Evolutionary conservation across 768 basidiomycete genomes (phyloP).

Genomic region (Gyrodon lividus): DNA sequence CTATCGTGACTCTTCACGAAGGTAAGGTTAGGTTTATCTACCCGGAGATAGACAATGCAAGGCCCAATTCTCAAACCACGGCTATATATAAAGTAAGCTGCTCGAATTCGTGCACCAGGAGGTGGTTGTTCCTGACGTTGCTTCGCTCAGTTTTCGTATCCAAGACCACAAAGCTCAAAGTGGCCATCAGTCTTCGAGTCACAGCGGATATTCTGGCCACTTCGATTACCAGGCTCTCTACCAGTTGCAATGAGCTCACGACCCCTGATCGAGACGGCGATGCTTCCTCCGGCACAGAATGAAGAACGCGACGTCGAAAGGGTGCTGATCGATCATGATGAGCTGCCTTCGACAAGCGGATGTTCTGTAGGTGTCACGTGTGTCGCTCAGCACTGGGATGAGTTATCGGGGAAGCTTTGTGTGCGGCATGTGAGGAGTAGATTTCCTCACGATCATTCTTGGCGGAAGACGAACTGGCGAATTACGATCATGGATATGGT

Average conservation of each 20-base stretch:
- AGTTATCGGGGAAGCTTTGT: constrained; percentile 29
- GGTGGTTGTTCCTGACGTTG: background rate
- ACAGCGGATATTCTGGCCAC: constrained; percentile 31
- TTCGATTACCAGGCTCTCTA: constrained; percentile 12
- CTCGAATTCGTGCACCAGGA: background rate
- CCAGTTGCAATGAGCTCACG: constrained; percentile 9
- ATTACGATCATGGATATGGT: constrained; percentile 28
- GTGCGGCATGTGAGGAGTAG: constrained; percentile 21
- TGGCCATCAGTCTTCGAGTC: constrained; percentile 24
- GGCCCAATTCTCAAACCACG: constrained; percentile 13
- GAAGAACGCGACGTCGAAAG: constrained; percentile 20
- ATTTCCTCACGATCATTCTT: constrained; percentile 24
- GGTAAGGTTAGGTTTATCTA: constrained; percentile 26
- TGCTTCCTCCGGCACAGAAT: constrained; percentile 14
- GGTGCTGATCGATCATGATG: constrained; percentile 23
- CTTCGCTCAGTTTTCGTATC: constrained; percentile 18
- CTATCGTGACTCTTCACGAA: constrained; percentile 26
- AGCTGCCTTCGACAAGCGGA: constrained; percentile 7
- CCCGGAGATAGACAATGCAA: constrained; percentile 22
- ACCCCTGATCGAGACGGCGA: constrained; percentile 23
- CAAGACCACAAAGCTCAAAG: constrained; percentile 15
- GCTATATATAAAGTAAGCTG: constrained; percentile 21
- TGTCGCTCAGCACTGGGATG: constrained; percentile 34
- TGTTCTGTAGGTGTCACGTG: constrained; percentile 5
- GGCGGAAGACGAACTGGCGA: constrained; percentile 21